Conservation (phyloP, 306 rosid genomes). For the Argentina anserina region DNA sequence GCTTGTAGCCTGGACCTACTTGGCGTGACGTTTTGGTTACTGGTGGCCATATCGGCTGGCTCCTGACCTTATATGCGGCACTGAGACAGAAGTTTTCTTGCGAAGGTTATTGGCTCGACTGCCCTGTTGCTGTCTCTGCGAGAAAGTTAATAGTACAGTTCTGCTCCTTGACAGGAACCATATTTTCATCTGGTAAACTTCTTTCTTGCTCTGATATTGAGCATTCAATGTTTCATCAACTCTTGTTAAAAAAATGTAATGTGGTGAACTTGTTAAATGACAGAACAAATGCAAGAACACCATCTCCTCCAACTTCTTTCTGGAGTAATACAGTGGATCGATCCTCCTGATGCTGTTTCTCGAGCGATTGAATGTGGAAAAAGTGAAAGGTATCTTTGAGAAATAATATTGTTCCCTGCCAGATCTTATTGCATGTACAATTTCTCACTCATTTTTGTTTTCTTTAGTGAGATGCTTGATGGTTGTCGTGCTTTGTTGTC, state of each 20-base stretch:
- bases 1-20: conserved; percentile 82
- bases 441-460: conserved; percentile 31
- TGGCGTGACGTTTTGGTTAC: conserved; percentile 79
- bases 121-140: conserved; percentile 84
- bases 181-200: conserved; percentile 70
- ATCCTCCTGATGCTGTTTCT: conserved; percentile 82
- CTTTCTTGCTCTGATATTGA: conserved; percentile 12
- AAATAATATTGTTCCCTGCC: conserved; percentile 13
- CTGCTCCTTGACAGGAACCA: conserved; percentile 80
- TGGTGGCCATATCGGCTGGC: conserved; percentile 83
- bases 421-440: not conserved
- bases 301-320: conserved; percentile 78
- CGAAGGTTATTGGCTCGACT: conserved; percentile 89
- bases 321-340: conserved; percentile 85
- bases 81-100: conserved; percentile 68
- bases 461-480: conserved; percentile 88
- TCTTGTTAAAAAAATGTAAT: conserved; percentile 15
- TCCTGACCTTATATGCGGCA: conserved; percentile 76
- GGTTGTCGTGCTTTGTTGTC: conserved; percentile 93
- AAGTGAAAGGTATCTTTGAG: conserved; percentile 68
- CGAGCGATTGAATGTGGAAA: conserved; percentile 72
- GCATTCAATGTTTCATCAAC: conserved; percentile 16
- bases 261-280: conserved; percentile 27
- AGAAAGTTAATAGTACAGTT: conserved; percentile 86
- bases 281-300: conserved; percentile 64